A percentile compares a stretch with the other conserved stretches of the same genome.
Evolutionary conservation across 169 alveolate genomes (phyloP).

Genomic region (Cryptosporidium felis): DNA sequence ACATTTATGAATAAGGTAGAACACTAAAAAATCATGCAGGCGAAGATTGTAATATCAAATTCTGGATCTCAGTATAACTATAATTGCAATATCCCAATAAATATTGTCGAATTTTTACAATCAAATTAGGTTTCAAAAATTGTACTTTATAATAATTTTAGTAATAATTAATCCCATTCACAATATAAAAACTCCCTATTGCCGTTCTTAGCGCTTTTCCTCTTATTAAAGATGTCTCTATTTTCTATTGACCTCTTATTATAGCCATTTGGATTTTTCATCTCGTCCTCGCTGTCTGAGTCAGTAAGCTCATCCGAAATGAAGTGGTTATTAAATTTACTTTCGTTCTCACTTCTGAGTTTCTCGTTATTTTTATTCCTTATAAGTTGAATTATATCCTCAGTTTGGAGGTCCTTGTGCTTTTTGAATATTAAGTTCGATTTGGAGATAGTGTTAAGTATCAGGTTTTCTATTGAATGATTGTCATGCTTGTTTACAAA

Average conservation of each 20-base stretch:
- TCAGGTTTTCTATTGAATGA: constrained; percentile 16
- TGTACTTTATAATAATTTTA: neutral
- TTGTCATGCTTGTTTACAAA: constrained; percentile 51
- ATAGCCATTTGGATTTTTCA: neutral
- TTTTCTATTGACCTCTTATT: neutral
- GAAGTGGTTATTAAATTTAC: neutral
- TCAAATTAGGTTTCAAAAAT: neutral
- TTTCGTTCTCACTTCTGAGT: neutral
- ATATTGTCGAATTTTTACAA: no score
- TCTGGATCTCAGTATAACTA: no score
- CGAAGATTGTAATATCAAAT: no score
- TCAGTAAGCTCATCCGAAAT: neutral
- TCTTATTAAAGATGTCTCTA: neutral
- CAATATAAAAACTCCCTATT: neutral
- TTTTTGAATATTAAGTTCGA: constrained; percentile 2
- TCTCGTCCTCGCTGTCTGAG: neutral
- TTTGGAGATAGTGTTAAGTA: neutral
- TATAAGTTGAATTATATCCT: neutral
- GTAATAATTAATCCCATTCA: neutral
- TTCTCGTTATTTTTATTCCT: neutral
- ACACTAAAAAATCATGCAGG: no score
- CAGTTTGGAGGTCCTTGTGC: neutral
- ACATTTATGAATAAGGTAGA: no score
- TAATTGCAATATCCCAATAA: no score
- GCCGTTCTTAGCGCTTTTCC: neutral